Percentiles rank a stretch among this genome's conserved stretches.
phyloP scores from a whole-genome alignment of 257 asterid species.

The Forsythia viridissima region DNA sequence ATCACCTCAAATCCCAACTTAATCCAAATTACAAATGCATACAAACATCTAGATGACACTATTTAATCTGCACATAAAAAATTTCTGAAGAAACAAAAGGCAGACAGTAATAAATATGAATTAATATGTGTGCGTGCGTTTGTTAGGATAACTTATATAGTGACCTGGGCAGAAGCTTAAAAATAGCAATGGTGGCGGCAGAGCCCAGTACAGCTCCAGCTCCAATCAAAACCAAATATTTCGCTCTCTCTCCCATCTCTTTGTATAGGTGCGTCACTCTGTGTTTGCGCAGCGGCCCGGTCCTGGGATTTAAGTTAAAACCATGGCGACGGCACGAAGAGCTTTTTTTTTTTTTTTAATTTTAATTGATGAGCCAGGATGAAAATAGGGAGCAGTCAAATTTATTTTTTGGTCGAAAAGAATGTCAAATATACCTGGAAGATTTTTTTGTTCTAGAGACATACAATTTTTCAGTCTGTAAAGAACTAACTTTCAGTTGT shows the following conservation, averaged over 20 bases:
- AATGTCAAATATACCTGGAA: too few species aligned
- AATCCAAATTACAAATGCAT: conserved; percentile 1
- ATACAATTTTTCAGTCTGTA: too few species aligned
- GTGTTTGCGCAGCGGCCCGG: background rate
- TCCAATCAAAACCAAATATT: conserved; percentile 52
- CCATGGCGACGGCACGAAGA: background rate
- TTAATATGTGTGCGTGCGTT: background rate
- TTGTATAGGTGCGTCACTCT: background rate
- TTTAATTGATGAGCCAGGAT: too few species aligned
- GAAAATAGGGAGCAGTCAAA: too few species aligned
- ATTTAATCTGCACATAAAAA: background rate
- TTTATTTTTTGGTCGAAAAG: too few species aligned
- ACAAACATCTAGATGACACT: background rate
- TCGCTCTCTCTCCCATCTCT: conserved; percentile 66
- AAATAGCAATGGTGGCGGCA: conserved; percentile 60
- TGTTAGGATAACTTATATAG: background rate
- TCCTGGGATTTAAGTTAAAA: conserved; percentile 17
- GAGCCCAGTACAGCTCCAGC: conserved; percentile 81
- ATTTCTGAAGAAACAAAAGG: background rate
- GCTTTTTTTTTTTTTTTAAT: too few species aligned
- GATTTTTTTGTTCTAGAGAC: too few species aligned
- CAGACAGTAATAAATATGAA: background rate
- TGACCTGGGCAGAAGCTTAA: conserved; percentile 65
- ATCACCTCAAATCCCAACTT: conserved; percentile 13
- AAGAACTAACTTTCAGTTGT: too few species aligned